phyloP scores from a whole-genome alignment of 495 filamentous ascomycete species.

The Penicilliopsis zonata region DNA sequence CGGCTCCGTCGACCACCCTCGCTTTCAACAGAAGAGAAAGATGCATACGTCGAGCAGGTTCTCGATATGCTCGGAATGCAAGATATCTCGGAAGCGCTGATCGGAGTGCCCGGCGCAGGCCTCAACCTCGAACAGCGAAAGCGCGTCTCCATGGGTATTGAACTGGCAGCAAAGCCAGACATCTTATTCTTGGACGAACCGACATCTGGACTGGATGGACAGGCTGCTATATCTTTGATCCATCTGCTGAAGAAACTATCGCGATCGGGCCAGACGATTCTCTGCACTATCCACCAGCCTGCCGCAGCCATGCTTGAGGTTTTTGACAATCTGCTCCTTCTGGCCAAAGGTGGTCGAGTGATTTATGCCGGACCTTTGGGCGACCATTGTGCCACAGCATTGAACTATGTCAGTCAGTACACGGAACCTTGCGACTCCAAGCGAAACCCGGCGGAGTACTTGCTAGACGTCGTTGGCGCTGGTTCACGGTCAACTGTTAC shows the following conservation, averaged over 20 bases:
- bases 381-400: too few species aligned
- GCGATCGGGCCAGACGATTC: conserved; percentile 54
- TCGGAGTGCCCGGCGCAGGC: conserved; percentile 60
- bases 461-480: too few species aligned
- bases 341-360: conserved; percentile 47
- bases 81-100: conserved; percentile 56
- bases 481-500: too few species aligned
- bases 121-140: conserved; percentile 68
- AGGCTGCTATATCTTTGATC: conserved; percentile 49
- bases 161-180: conserved; percentile 51
- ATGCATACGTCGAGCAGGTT: not conserved
- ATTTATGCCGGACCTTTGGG: not conserved
- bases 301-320: conserved; percentile 60
- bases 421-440: too few species aligned
- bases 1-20: too few species aligned
- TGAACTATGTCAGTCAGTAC: too few species aligned
- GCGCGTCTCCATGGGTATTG: conserved; percentile 23
- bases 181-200: conserved; percentile 64
- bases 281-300: conserved; percentile 66
- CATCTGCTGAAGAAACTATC: conserved; percentile 56
- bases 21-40: too few species aligned
- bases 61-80: not conserved
- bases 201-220: conserved; percentile 65
- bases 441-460: too few species aligned
- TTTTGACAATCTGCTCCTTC: conserved; percentile 68